Evolutionary conservation across 2,329 filamentous ascomycete genomes (phyloP), one percentile per base, ranked within the genome.

Genomic region (Hymenoscyphus fraxineus): DNA sequence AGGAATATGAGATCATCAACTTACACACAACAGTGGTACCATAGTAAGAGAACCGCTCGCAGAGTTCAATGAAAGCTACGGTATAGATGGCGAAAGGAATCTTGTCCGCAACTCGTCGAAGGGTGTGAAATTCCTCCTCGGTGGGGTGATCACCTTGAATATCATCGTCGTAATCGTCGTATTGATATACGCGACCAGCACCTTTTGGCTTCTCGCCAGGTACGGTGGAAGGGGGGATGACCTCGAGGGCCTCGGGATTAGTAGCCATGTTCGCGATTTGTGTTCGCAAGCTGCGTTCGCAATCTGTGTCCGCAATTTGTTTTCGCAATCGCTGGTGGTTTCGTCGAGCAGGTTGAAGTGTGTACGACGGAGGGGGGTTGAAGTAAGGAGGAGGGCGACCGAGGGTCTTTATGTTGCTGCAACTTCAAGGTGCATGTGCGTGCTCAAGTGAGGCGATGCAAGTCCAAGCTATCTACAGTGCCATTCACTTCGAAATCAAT

Each of bases 41-140:
- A 71, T 88, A 88, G 78, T 86, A 88, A 4, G 62, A 83, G 72
- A 88, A 88, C 31, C 85, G 81, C 75, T 88, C 85, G 75, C 84
- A 87, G 58, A 88, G 73, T 75, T 89, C 86, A 57, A 88, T 82
- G 69, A 88, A 85, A 1, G 83, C 85, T 62, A 89, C 80, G 6
- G 82, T 86, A 59, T 73, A 75, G 16, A 69, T 71, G 9, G 44
- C 62, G 67, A 63, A 72, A 47, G 71, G 70, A 35, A 75, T 72
- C 41, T 67, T 64, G 58, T 69, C 71, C 13, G 70, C 59, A 4
- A 73, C 68, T 61, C 72, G 57, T 31, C 72, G 69, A 12, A 73
- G 66, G 35, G 69, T 70, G 16, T 67, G 64, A 15, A 70, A 60
- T 19, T 73, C 71, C 47, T 73, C 68, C 27, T 72, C 68, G 5